A percentile compares a stretch with the other conserved stretches of the same genome.
Conservation (phyloP, 2,329 filamentous ascomycete genomes). For the Balansia obtecta region DNA sequence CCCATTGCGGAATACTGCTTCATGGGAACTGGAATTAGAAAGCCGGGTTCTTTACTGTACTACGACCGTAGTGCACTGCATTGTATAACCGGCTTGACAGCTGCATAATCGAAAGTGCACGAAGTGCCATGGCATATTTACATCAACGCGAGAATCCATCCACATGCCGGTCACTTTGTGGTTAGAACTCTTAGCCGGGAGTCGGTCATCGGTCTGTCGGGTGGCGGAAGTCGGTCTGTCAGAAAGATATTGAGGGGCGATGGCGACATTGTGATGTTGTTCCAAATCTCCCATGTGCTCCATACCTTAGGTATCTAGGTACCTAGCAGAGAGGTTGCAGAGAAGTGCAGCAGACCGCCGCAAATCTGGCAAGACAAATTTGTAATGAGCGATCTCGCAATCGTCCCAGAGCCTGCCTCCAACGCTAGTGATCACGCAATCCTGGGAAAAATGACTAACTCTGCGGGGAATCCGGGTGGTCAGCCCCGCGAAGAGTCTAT, state of each 20-base stretch:
- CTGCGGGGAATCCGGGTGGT: conserved; percentile 12
- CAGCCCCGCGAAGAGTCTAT: neutral
- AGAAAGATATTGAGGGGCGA: conserved; percentile 1
- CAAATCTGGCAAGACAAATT: conserved; percentile 12
- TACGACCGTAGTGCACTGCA: no score
- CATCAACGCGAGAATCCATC: no score
- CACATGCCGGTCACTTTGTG: neutral
- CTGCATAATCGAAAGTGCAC: no score
- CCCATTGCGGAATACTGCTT: no score
- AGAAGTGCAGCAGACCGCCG: neutral
- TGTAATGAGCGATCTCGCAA: conserved; percentile 14
- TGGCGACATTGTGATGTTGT: conserved; percentile 6
- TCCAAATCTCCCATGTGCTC: neutral
- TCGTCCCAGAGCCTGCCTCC: conserved; percentile 3
- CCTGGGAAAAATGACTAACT: conserved; percentile 13
- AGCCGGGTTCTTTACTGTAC: no score
- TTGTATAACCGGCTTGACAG: no score
- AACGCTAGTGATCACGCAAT: conserved; percentile 25
- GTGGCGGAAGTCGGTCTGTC: conserved; percentile 7
- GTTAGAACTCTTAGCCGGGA: neutral
- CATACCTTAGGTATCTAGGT: no score
- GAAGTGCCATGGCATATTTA: no score
- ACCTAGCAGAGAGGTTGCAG: no score
- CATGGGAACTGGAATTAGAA: no score
- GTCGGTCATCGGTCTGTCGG: conserved; percentile 7